Percentiles rank a stretch among this genome's conserved stretches.
These are phyloP conservation scores for Mycena chlorophos DNA, from an alignment of 768 basidiomycete genomes.

Conservation along the genomic window DNA sequence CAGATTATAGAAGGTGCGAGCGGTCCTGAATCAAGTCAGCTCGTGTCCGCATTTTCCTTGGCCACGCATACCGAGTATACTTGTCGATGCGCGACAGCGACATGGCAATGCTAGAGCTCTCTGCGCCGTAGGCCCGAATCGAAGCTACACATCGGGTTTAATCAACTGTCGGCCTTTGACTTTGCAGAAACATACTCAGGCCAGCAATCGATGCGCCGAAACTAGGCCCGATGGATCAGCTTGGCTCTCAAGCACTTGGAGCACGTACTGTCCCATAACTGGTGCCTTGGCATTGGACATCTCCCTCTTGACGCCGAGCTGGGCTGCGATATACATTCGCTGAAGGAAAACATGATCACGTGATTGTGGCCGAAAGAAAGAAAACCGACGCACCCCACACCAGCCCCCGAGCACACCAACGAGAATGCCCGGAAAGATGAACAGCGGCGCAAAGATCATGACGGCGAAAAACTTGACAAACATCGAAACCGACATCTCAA, in stretches of 20 bases:
- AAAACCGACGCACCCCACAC: slow-evolving; percentile 23
- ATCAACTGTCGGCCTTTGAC: background rate
- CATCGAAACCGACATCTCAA: slow-evolving; percentile 24
- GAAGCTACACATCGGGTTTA: slow-evolving; percentile 26
- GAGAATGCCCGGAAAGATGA: slow-evolving; percentile 29
- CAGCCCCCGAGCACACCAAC: slow-evolving; percentile 31
- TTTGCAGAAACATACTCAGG: slow-evolving; percentile 25
- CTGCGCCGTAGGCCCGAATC: slow-evolving; percentile 49
- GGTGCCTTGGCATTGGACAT: slow-evolving; percentile 26
- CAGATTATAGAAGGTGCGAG: slow-evolving; percentile 37
- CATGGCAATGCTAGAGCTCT: slow-evolving; percentile 35
- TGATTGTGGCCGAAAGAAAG: background rate
- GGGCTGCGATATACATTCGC: slow-evolving; percentile 26
- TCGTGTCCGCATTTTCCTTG: too few species aligned
- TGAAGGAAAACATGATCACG: slow-evolving; percentile 19
- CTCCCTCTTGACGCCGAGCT: slow-evolving; percentile 24
- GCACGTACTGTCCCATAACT: slow-evolving; percentile 28
- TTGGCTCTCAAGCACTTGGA: slow-evolving; percentile 16
- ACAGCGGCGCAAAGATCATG: slow-evolving; percentile 26
- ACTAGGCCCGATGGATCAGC: slow-evolving; percentile 22
- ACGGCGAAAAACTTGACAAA: slow-evolving; percentile 30
- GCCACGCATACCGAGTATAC: too few species aligned
- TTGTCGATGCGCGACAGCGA: slow-evolving; percentile 40
- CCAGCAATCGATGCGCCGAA: slow-evolving; percentile 38
- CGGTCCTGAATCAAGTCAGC: too few species aligned